Conservation (phyloP, 176 grass and related monocot species). For the Leersia perrieri region DNA sequence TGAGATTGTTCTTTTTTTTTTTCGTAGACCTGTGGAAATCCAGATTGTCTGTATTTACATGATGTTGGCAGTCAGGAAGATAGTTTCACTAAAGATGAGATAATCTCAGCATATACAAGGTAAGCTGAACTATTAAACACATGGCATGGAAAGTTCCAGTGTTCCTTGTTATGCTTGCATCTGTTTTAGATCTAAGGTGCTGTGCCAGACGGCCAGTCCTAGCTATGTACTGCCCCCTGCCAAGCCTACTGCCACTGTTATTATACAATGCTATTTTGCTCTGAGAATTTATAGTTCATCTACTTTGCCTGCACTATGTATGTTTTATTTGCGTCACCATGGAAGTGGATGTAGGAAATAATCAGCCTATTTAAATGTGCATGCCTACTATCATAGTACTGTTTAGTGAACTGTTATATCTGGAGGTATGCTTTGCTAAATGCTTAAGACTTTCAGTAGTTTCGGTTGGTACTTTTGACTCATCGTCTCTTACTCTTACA, state of each 20-base stretch:
- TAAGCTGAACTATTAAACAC: constrained; percentile 34
- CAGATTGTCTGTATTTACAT: constrained; percentile 99
- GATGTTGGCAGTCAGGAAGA: constrained; percentile 91
- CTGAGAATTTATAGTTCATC: background rate
- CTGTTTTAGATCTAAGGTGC: constrained; percentile 18
- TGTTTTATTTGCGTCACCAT: background rate
- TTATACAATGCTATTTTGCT: background rate
- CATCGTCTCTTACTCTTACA: constrained; percentile 37
- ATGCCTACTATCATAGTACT: background rate
- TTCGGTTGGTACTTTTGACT: constrained; percentile 7
- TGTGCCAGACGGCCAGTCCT: constrained; percentile 5
- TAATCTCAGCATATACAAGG: constrained; percentile 98
- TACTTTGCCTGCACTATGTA: background rate
- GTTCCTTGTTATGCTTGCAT: constrained; percentile 17
- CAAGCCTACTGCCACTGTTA: background rate
- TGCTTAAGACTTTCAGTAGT: constrained; percentile 22
- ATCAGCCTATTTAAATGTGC: background rate
- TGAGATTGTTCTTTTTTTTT: constrained; percentile 34
- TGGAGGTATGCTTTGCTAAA: constrained; percentile 15
- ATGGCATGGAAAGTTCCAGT: background rate
- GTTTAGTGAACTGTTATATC: constrained; percentile 1
- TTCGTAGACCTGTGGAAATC: constrained; percentile 88
- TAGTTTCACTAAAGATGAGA: constrained; percentile 98
- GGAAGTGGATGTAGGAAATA: background rate
- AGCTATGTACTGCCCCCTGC: background rate